phyloP scores from a whole-genome alignment of 2,329 filamentous ascomycete genomes.

The Penicillium sp. region DNA sequence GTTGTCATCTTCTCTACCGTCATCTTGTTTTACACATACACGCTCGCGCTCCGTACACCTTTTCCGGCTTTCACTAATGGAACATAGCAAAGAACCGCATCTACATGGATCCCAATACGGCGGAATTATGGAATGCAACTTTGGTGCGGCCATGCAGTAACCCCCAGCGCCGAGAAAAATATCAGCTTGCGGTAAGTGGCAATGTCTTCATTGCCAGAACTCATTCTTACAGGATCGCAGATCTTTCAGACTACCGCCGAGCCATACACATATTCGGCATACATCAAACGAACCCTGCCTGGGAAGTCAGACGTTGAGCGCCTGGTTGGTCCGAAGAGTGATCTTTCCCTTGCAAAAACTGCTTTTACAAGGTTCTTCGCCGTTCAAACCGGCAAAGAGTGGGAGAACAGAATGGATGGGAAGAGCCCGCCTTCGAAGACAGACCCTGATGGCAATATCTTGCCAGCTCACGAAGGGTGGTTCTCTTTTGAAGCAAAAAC shows the following conservation, averaged over 20 bases:
- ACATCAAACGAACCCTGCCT: conserved; percentile 47
- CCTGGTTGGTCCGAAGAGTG: conserved; percentile 33
- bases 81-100: conserved; percentile 60
- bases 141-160: conserved; percentile 54
- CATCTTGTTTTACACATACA: no score
- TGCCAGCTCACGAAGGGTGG: conserved; percentile 33
- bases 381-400: conserved; percentile 56
- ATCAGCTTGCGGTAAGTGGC: conserved; percentile 56
- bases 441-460: conserved; percentile 21
- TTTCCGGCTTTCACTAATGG: no score
- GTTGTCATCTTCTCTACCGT: no score
- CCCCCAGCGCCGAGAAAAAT: conserved; percentile 56
- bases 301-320: conserved; percentile 33
- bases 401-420: conserved; percentile 49
- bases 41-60: no score
- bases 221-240: conserved; percentile 39
- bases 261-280: conserved; percentile 61
- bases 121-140: conserved; percentile 63
- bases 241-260: conserved; percentile 63
- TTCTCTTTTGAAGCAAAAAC: conserved; percentile 27
- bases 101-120: conserved; percentile 58
- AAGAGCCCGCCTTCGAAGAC: conserved; percentile 20
- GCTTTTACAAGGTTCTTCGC: conserved; percentile 59
- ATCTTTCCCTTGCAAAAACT: conserved; percentile 43
- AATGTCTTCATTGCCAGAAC: not conserved